Evolutionary conservation across 257 asterid genomes (phyloP), one percentile per base, ranked within the genome.

Genomic region (Solanum peruvianum): DNA sequence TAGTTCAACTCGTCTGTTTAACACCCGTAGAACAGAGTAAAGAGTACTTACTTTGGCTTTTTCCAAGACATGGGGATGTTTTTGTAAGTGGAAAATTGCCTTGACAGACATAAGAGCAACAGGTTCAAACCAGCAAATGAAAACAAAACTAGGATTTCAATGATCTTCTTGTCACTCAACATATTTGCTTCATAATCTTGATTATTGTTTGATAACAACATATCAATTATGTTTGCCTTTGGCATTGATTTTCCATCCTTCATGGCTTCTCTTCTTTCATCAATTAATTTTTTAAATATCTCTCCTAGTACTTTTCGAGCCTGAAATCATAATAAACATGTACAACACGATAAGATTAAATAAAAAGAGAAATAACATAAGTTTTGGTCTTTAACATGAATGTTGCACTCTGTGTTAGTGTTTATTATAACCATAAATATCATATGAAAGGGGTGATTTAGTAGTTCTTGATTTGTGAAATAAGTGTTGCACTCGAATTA

Each of bases 91-190:
- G 1, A 75, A 25, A 58, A 86, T 86, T 11, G 76, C 76, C 88
- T 82, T 73, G 42, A 62, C 29, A 23, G 82, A 56, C 31, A 69
- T 82, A 15, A 52, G 77, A 31, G 84, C 85, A 25, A 69, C 81
- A 25, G 88, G 67, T 39, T 76, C 88, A 72, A 82, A 11, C 88
- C 88, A 77, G 62, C 88, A 56, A 86, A 27, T 82, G 37, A 18
- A 56, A 52, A 58, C 44, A 86, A 72, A 11, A 86, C 27, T 60
- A 86, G 31, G 85, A 86, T 11, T 18, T 31, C 60, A 23, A 86
- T 33, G 29, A 76, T 76, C 64, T 86, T 70, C 49, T 75, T 85
- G 29, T 86, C 88, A 25, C 45, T 86, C 56, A 86, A 41, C 76
- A 21, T 62, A 16, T 75, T 86, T 1, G 49, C 85, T 14, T 76